Percentiles rank a stretch among this genome's conserved stretches.
Conservation (phyloP, 164 flowering plant species). For the Liquidambar formosana region DNA sequence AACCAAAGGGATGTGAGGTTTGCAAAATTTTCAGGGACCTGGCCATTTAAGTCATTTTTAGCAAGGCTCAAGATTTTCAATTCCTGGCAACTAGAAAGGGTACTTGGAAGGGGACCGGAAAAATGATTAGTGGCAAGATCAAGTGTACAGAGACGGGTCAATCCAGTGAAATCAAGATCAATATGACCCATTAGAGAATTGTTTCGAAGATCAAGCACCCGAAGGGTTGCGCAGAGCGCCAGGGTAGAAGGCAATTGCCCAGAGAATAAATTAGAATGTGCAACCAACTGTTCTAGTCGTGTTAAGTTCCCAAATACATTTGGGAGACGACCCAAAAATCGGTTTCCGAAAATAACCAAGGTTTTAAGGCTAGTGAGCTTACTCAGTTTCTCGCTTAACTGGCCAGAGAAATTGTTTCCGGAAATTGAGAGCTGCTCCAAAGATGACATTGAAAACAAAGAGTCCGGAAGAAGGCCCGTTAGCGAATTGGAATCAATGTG, state of each 20-base stretch:
- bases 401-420: slow-evolving; percentile 62
- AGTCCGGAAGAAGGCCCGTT: slow-evolving; percentile 58
- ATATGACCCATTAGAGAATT: slow-evolving; percentile 59
- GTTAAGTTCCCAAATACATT: slow-evolving; percentile 57
- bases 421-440: slow-evolving; percentile 64
- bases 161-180: slow-evolving; percentile 53
- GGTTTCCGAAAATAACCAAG: slow-evolving; percentile 49
- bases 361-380: slow-evolving; percentile 58
- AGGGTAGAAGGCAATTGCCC: slow-evolving; percentile 64
- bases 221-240: slow-evolving; percentile 49
- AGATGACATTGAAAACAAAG: slow-evolving; percentile 43
- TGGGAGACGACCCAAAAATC: slow-evolving; percentile 57
- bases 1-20: slow-evolving; percentile 54
- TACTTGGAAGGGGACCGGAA: slow-evolving; percentile 56
- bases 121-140: slow-evolving; percentile 79
- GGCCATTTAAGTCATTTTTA: slow-evolving; percentile 54
- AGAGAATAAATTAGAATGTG: slow-evolving; percentile 62
- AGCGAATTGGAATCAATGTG: slow-evolving; percentile 53
- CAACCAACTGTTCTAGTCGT: slow-evolving; percentile 47
- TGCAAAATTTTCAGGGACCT: slow-evolving; percentile 46
- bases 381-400: slow-evolving; percentile 51
- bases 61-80: slow-evolving; percentile 66
- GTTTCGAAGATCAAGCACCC: slow-evolving; percentile 68
- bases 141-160: slow-evolving; percentile 55
- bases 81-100: slow-evolving; percentile 52